Conservation (phyloP, 2,329 filamentous ascomycete species). For the Xylariales sp. region DNA sequence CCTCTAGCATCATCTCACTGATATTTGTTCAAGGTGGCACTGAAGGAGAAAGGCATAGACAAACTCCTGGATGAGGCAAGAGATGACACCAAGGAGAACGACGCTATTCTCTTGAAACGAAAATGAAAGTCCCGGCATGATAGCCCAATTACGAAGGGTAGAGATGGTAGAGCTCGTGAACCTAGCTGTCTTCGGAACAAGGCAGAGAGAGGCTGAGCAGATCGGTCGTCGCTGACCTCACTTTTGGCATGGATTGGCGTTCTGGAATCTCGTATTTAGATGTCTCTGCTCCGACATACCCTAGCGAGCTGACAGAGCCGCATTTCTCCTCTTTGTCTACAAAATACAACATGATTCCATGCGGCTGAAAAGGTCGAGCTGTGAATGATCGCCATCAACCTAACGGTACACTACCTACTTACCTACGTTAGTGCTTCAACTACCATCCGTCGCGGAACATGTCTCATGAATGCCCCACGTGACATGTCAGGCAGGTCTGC, state of each 20-base stretch:
- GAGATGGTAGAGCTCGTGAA: not conserved
- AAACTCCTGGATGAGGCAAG: slow-evolving; percentile 87
- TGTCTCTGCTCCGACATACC: slow-evolving; percentile 6
- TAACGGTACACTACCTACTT: no score
- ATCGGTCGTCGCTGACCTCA: not conserved
- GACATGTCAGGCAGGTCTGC: no score
- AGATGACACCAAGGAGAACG: slow-evolving; percentile 84
- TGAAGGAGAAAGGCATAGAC: slow-evolving; percentile 89
- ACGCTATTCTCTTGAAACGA: slow-evolving; percentile 60
- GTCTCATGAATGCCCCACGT: no score
- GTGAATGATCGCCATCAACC: no score
- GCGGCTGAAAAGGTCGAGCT: no score
- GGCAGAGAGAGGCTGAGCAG: not conserved
- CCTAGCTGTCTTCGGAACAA: not conserved
- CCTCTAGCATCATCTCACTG: not conserved
- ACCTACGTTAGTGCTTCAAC: no score
- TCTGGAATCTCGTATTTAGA: slow-evolving; percentile 9
- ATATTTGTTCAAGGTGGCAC: slow-evolving; percentile 59
- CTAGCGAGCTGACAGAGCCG: slow-evolving; percentile 3
- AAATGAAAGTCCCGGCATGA: slow-evolving; percentile 22
- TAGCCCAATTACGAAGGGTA: not conserved
- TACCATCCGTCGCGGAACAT: no score
- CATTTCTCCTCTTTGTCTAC: slow-evolving; percentile 3
- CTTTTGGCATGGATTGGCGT: slow-evolving; percentile 8
- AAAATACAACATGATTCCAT: no score